Conservation (phyloP, 805 yeast genomes). For the Cyberlindnera mycetangii region DNA sequence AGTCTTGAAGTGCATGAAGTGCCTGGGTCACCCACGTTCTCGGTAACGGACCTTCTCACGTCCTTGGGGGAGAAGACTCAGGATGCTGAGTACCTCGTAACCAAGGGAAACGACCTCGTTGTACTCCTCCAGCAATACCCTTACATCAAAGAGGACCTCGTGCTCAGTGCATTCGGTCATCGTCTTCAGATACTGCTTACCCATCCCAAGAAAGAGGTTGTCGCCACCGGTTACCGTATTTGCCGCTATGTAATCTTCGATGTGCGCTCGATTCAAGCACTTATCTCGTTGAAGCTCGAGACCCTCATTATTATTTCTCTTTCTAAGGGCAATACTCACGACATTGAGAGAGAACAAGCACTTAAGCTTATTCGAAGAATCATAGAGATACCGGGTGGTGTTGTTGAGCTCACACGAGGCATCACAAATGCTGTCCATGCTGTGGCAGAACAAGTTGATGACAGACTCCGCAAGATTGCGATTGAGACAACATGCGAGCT, state of each 20-base stretch:
- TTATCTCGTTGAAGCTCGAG: slow-evolving; percentile 57
- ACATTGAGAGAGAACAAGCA: slow-evolving; percentile 74
- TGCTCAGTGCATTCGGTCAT: slow-evolving; percentile 51
- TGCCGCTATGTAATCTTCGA: slow-evolving; percentile 62
- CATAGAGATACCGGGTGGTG: slow-evolving; percentile 52
- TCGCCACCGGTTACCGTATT: slow-evolving; percentile 74
- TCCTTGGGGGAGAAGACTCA: slow-evolving; percentile 50
- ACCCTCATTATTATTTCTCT: slow-evolving; percentile 62
- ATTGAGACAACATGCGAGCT: slow-evolving; percentile 54
- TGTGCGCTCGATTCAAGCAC: slow-evolving; percentile 47
- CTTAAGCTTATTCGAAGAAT: slow-evolving; percentile 65
- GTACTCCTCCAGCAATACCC: slow-evolving; percentile 54
- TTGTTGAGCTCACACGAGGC: slow-evolving; percentile 53
- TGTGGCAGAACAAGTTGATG: slow-evolving; percentile 53
- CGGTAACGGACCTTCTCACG: slow-evolving; percentile 59
- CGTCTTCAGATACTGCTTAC: slow-evolving; percentile 60
- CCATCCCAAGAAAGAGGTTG: slow-evolving; percentile 55
- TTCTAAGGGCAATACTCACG: slow-evolving; percentile 49
- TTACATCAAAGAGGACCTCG: slow-evolving; percentile 60
- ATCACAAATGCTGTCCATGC: slow-evolving; percentile 65
- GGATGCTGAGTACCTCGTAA: slow-evolving; percentile 47
- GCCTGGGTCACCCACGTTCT: slow-evolving; percentile 52
- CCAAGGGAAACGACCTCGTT: slow-evolving; percentile 66
- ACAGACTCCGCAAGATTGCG: slow-evolving; percentile 46
- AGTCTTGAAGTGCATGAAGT: slow-evolving; percentile 5